Base-by-base conservation (phyloP, 441 rosid species). In the Viola pubescens region DNA sequence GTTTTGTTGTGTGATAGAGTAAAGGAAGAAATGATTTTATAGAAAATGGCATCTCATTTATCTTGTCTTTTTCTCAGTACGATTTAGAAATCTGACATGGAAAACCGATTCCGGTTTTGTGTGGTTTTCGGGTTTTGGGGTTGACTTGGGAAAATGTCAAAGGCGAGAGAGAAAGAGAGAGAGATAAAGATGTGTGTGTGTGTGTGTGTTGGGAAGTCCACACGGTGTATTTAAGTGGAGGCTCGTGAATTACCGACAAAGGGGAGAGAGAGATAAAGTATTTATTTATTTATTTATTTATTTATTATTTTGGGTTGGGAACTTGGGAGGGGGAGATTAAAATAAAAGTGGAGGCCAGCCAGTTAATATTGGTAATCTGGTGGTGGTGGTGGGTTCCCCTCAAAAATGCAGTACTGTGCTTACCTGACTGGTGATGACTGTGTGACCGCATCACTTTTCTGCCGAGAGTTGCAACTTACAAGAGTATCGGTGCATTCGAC, bases 141-240 rank as follows among this genome's bases (percentile, higher is more conserved):
- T 84, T 90, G 94, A 88, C 94, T 61, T 55, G 0, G 0, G 0
- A 0, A 8, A 45, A 54, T 81, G 95, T 90, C 97, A 90, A 90
- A 90, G 71, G 71, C 19, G 40, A 7, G 14, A 13, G 2, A 9
- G 39, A 9, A 37, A 52, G 6, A 6, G 43, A 16, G 2, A 5
- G 4, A 40, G 58, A n/a, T n/a, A n/a, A n/a, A n/a, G 45, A 6
- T 0, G 14, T 38, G 45, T 6, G 41, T 14, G 34, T 1, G 14
- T 10, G 16, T 26, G 34, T 26, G 39, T 39, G 10, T 3, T 56
- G 61, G 67, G 68, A 72, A 63, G 78, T 75, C 84, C 69, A 79
- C 80, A 42, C 65, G 37, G 43, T 26, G 45, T 12, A 26, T 56
- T 42, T 43, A 56, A 56, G 42, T 58, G 56, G 58, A 48, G 42